Evolutionary conservation across 139 green algal genomes (phyloP).

Genomic region (Penium margaritaceum): DNA sequence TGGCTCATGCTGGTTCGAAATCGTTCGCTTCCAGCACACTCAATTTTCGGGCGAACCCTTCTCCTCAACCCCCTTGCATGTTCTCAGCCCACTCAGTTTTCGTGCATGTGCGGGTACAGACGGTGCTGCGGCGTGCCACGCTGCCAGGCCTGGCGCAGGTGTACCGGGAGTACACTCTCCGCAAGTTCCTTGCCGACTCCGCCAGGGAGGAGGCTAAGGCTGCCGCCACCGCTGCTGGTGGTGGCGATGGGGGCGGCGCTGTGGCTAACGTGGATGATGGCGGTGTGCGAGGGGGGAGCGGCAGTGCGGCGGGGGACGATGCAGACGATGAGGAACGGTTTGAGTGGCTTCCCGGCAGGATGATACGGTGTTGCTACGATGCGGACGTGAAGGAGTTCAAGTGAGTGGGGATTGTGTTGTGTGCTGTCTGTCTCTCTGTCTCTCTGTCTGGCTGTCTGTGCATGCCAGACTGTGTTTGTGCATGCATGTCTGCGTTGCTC

Average conservation of each 20-base stretch:
- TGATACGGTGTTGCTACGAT: conserved; percentile 34
- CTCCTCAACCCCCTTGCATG: too few relatives aligned
- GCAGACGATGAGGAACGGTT: conserved; percentile 26
- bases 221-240: too few relatives aligned
- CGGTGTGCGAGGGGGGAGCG: not conserved
- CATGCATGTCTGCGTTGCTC: too few relatives aligned
- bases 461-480: too few relatives aligned
- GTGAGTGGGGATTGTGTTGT: conserved; percentile 19
- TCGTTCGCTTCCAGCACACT: too few relatives aligned
- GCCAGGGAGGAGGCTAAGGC: conserved; percentile 2
- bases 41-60: too few relatives aligned
- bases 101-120: too few relatives aligned
- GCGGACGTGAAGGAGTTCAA: conserved; percentile 43
- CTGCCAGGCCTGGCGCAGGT: conserved; percentile 11
- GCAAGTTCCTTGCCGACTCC: not conserved
- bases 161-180: conserved; percentile 12
- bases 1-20: too few relatives aligned
- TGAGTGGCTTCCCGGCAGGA: conserved; percentile 36
- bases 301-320: conserved; percentile 7
- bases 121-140: not conserved
- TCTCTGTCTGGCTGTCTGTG: too few relatives aligned
- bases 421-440: too few relatives aligned
- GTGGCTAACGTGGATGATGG: not conserved
- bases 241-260: not conserved
- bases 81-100: too few relatives aligned